Conservation (phyloP, 192 early-diverging fungal species). For the Rhizophagus prolifer region DNA sequence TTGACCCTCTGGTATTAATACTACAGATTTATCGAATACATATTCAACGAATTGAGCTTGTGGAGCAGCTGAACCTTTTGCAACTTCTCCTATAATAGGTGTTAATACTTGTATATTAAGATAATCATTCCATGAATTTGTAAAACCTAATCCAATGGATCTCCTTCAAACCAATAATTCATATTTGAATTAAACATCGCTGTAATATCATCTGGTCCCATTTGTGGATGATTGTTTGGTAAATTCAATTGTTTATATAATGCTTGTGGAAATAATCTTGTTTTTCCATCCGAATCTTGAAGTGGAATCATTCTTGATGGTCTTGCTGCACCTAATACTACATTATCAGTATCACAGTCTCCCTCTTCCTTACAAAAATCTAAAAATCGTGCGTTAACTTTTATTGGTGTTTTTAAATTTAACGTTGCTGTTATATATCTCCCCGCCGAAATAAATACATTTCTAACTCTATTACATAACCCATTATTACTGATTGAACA, state of each 20-base stretch:
- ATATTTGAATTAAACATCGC: conserved; percentile 38
- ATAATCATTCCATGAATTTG: background rate
- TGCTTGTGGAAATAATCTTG: conserved; percentile 44
- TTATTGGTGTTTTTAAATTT: conserved; percentile 32
- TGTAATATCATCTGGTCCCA: conserved; percentile 38
- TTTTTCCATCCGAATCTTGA: conserved; percentile 35
- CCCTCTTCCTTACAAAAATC: conserved; percentile 31
- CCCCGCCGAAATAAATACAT: conserved; percentile 33
- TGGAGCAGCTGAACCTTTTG: too few species aligned
- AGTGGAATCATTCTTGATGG: conserved; percentile 39
- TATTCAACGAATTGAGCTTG: background rate
- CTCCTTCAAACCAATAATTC: conserved; percentile 27
- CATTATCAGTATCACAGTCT: background rate
- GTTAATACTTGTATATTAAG: background rate
- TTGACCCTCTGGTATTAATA: background rate
- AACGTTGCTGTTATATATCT: conserved; percentile 34
- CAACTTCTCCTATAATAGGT: background rate
- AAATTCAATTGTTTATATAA: conserved; percentile 39
- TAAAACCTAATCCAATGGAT: background rate
- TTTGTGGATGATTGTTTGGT: conserved; percentile 25
- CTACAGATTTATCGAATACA: background rate
- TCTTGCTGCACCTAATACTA: conserved; percentile 33
- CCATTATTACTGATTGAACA: background rate
- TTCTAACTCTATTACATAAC: conserved; percentile 33
- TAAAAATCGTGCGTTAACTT: conserved; percentile 39